Percentiles rank a stretch among this genome's conserved stretches.
Conservation (phyloP, 192 early-diverging fungal species). For the Coemansia sp. region DNA sequence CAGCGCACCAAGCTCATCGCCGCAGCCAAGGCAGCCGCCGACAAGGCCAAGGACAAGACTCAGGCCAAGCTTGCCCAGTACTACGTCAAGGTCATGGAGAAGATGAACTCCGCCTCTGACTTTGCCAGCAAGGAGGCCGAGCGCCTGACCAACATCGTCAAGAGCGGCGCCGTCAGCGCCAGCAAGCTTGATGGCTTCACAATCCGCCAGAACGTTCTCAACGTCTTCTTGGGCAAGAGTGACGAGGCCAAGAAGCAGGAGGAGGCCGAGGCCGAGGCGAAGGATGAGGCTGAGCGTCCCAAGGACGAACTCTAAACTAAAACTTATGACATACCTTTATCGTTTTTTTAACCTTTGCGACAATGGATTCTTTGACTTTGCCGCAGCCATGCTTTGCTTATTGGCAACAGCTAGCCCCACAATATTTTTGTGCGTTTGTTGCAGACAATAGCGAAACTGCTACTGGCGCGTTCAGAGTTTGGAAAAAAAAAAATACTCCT, state of each 20-base stretch:
- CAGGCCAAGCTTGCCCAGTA: conserved; percentile 70
- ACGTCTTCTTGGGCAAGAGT: conserved; percentile 53
- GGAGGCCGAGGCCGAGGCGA: conserved; percentile 26
- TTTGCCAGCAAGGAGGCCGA: conserved; percentile 81
- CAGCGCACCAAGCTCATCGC: conserved; percentile 57
- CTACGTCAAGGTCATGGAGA: conserved; percentile 94
- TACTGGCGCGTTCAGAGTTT: background rate
- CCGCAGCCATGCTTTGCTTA: no score
- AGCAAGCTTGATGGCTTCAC: conserved; percentile 85
- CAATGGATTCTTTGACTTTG: no score
- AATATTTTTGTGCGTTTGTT: background rate
- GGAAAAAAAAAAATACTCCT: background rate
- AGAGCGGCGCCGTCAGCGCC: conserved; percentile 65
- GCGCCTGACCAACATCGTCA: conserved; percentile 80
- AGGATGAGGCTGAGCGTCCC: conserved; percentile 28
- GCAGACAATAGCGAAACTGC: background rate
- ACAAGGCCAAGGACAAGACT: conserved; percentile 53
- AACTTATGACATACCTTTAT: background rate
- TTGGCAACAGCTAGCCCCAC: background rate
- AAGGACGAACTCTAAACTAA: conserved; percentile 54
- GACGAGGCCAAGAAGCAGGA: conserved; percentile 33
- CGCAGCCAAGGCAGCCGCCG: conserved; percentile 52
- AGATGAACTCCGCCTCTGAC: conserved; percentile 68
- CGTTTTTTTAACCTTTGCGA: background rate
- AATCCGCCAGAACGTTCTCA: conserved; percentile 87